These are phyloP conservation scores for Firmiana major DNA, from an alignment of 345 rosid genomes.

Conservation along the genomic window DNA sequence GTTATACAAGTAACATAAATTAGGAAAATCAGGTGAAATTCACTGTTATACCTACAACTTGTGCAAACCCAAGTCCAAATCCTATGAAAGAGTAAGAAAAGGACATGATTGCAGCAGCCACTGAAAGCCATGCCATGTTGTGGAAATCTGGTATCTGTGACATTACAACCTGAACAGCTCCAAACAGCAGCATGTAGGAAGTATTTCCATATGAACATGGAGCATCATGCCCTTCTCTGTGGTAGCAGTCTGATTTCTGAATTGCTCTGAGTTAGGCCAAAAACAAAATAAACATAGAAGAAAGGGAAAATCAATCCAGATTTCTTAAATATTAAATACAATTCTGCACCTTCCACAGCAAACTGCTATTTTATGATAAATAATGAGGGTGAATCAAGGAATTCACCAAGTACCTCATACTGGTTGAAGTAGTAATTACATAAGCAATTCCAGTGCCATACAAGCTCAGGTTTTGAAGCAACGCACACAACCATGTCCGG, in stretches of 20 bases:
- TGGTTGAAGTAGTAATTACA: conserved; percentile 56
- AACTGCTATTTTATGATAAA: too few species aligned
- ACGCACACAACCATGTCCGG: conserved; percentile 53
- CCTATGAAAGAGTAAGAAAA: conserved; percentile 44
- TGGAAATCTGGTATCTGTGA: conserved; percentile 48
- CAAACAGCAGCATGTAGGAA: conserved; percentile 37
- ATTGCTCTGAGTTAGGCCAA: conserved; percentile 36
- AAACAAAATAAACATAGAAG: not conserved
- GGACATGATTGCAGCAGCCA: conserved; percentile 43
- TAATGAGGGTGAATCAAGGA: not conserved
- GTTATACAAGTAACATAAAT: not conserved
- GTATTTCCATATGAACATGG: conserved; percentile 28
- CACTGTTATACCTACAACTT: conserved; percentile 31
- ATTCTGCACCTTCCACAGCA: not conserved
- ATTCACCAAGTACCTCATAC: conserved; percentile 46
- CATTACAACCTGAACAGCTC: conserved; percentile 34
- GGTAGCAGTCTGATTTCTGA: conserved; percentile 47
- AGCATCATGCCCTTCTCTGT: conserved; percentile 41
- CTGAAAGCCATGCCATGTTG: conserved; percentile 43
- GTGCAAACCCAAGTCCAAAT: conserved; percentile 43
- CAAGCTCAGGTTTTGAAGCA: conserved; percentile 47
- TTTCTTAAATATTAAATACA: too few species aligned
- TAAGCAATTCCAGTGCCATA: conserved; percentile 53
- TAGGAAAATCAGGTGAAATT: not conserved
- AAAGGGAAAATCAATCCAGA: too few species aligned